Base-by-base conservation (phyloP, 2,329 filamentous ascomycete species). In the Neofusicoccum ribis region DNA sequence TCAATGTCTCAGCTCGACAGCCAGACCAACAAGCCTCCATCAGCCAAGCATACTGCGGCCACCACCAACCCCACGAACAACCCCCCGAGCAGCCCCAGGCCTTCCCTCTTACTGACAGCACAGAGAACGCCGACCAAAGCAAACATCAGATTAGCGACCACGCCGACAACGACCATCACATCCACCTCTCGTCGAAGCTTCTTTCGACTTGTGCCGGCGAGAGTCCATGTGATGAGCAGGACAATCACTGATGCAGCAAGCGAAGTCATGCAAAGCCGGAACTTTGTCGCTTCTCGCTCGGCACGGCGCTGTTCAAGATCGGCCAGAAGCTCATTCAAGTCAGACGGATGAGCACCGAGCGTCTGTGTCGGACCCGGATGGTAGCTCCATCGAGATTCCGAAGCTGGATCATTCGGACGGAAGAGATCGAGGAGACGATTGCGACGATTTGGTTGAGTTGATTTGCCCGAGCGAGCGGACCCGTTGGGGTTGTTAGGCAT, bases 161-260 rank as follows among this genome's bases (percentile, higher is more conserved):
- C 87, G 9, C 90, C 91, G 46, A 91, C 81, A 1, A 91, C 83
- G 1, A 91, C 89, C 8, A 88, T 91, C 0, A 86, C 86, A 70
- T 93, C 90, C 3, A 94, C 91, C 74, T 91, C 87, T n/a, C 87
- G 82, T 4, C 85, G 82, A 69, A 89, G 82, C 74, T 86, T 89
- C 72, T 87, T 88, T 52, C 86, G 83, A 8, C 90, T 91, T 0
- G 91, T 91, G 14, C 82, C 78, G 37, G 91, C 86, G 43, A 95
- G 84, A 9, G 90, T 81, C 43, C 82, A 82, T 0, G 90, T 86
- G 37, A 94, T 83, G 54, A 84, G 75, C 41, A 92, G 83, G 8
- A 94, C 82, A 6, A 88, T 75, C 41, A 89, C 83, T 0, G 90
- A 85, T 0, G 86, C 83, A 2, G 80, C 77, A 68, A 91, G 83